Evolutionary conservation across 176 grass and related monocot species (phyloP).

Genomic region (Rhynchospora breviuscula): DNA sequence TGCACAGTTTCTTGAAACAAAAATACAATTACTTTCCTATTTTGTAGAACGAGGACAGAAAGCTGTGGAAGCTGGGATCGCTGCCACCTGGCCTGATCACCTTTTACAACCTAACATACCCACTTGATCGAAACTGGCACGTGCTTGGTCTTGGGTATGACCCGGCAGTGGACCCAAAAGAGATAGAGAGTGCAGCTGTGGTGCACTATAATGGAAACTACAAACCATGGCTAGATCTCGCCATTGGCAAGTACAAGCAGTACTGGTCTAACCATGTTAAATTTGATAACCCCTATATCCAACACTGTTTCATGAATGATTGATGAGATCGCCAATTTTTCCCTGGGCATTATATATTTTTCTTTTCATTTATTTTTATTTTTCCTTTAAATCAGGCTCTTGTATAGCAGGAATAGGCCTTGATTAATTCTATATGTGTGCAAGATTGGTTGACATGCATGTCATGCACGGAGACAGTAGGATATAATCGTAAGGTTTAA

Average conservation of each 20-base stretch:
- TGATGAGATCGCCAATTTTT: conserved; percentile 28
- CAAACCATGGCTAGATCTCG: conserved; percentile 98
- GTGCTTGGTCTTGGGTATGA: conserved; percentile 95
- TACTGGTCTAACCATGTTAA: conserved; percentile 90
- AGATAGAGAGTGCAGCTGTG: conserved; percentile 69
- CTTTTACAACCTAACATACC: conserved; percentile 95
- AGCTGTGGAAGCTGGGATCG: conserved; percentile 90
- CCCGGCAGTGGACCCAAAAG: conserved; percentile 61
- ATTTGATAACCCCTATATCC: conserved; percentile 55
- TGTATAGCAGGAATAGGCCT: not conserved
- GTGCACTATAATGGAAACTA: conserved; percentile 98
- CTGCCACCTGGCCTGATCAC: conserved; percentile 89
- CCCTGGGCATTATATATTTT: not conserved
- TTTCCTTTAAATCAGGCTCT: not conserved
- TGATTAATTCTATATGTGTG: not conserved
- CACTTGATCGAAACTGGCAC: conserved; percentile 79
- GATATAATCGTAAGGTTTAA: not conserved
- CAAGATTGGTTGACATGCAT: not conserved
- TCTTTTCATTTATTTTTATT: not conserved
- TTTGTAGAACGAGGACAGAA: conserved; percentile 72
- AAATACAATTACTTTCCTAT: conserved; percentile 1
- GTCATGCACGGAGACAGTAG: not conserved
- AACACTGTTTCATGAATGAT: conserved; percentile 46
- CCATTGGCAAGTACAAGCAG: conserved; percentile 76
- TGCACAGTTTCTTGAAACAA: not conserved